Evolutionary conservation across 2,329 filamentous ascomycete species (phyloP), one percentile per base, ranked within the genome.

Genomic region (Monilinia fructicola): DNA sequence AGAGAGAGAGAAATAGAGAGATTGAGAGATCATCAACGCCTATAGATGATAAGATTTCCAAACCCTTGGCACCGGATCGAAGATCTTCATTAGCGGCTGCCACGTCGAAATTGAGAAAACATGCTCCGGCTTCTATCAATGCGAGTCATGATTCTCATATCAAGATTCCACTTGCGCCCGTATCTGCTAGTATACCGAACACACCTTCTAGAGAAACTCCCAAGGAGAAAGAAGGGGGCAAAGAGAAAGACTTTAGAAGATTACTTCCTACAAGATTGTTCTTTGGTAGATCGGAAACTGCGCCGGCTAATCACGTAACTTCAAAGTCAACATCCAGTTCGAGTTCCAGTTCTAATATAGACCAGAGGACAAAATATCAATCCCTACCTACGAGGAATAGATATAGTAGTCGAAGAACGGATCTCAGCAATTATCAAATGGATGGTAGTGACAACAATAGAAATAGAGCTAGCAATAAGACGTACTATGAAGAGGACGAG

Each of bases 1-100:
- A 60, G 44, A 38, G 42, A 38, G 28, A 35, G 21, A 14, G 10
- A 23, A n/a, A 38, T 7, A 38, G 58, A 11, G 58, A 50, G 23
- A 11, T 60, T 2, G 58, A 60, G n/a, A 60, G 67, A 35, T 46
- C 62, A 63, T n/a, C 68, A 64, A 65, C 70, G 60, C 54, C 62
- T 59, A 16, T 67, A 62, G 31, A 68, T 42, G 58, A 60, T 38
- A 60, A 60, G 6, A 53, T 26, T 18, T 1, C 67, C 4, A 64
- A 69, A 10, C 71, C 71, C 3, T 59, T 69, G 9, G 69, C 70
- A 0, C 72, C 74, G 0, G 72, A 76, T 54, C 74, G 75, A 10
- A 68, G 74, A 5, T 75, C 74, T 11, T 74, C 72, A 7, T 68
- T 76, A 3, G 66, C 71, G 9, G 72, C 72, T 5, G 55, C 70